A percentile compares a stretch with the other conserved stretches of the same genome.
Evolutionary conservation across 106 monocot genomes (phyloP).

Genomic region (Vanilla planifolia): DNA sequence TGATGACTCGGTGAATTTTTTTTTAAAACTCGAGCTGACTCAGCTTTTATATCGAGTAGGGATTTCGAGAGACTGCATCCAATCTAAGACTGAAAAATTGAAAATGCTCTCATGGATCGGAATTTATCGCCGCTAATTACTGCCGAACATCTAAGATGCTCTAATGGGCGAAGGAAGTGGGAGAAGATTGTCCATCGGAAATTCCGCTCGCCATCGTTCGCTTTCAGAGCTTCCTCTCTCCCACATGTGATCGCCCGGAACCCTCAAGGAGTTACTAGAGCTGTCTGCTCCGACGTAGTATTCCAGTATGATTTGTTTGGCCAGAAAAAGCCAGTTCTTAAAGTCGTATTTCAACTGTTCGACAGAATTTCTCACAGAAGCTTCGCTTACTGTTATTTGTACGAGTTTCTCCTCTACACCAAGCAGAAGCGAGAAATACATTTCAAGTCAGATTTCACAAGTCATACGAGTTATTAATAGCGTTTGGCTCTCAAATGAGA

Average conservation of each 20-base stretch:
- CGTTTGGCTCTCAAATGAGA: conserved; percentile 4
- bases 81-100: too few species aligned
- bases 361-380: conserved; percentile 25
- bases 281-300: background rate
- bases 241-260: background rate
- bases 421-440: background rate
- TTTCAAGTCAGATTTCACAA: conserved; percentile 11
- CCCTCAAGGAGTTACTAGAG: too few species aligned
- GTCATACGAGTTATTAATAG: conserved; percentile 14
- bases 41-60: too few species aligned
- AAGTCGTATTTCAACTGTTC: conserved; percentile 19
- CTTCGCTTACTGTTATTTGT: background rate
- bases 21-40: too few species aligned
- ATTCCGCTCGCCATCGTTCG: background rate
- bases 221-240: background rate
- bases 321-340: background rate
- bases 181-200: background rate
- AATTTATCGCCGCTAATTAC: too few species aligned
- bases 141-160: too few species aligned
- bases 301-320: background rate
- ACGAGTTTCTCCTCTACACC: background rate
- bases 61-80: too few species aligned
- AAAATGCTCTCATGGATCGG: too few species aligned
- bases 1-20: too few species aligned
- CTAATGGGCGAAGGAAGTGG: too few species aligned